These are phyloP conservation scores for Pelargonium australe DNA, from an alignment of 441 rosid species.

Conservation along the genomic window DNA sequence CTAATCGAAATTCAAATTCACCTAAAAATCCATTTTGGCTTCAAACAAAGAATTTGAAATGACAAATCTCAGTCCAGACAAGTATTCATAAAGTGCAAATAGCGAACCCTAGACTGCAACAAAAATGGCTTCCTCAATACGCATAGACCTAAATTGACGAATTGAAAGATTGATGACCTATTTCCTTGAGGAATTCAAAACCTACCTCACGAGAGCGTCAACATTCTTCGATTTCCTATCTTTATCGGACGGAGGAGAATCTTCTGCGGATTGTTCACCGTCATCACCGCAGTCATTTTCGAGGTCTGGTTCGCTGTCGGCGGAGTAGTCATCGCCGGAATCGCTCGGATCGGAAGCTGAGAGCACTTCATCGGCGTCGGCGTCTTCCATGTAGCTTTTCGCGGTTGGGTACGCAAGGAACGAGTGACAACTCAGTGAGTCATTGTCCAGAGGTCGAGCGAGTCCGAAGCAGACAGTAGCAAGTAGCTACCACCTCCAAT, in stretches of 20 bases:
- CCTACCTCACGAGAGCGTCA: slow-evolving; percentile 73
- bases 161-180: neutral
- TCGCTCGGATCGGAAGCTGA: slow-evolving; percentile 33
- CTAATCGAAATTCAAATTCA: neutral
- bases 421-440: slow-evolving; percentile 7
- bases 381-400: neutral
- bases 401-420: neutral
- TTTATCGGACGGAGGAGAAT: slow-evolving; percentile 38
- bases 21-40: neutral
- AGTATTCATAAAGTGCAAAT: neutral
- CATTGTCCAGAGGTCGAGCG: neutral
- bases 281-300: slow-evolving; percentile 29
- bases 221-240: slow-evolving; percentile 81
- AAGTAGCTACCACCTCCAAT: too few species aligned
- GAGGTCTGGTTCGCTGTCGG: slow-evolving; percentile 30
- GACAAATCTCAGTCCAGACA: neutral
- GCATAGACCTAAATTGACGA: neutral
- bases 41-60: neutral
- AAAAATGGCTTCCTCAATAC: neutral
- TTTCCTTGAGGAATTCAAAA: neutral
- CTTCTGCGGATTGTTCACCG: slow-evolving; percentile 24
- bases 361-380: slow-evolving; percentile 20
- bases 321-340: slow-evolving; percentile 37
- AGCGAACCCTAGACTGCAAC: slow-evolving; percentile 2
- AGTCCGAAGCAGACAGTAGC: neutral